phyloP scores from a whole-genome alignment of 169 alveolate genomes.

The Cystoisospora suis region DNA sequence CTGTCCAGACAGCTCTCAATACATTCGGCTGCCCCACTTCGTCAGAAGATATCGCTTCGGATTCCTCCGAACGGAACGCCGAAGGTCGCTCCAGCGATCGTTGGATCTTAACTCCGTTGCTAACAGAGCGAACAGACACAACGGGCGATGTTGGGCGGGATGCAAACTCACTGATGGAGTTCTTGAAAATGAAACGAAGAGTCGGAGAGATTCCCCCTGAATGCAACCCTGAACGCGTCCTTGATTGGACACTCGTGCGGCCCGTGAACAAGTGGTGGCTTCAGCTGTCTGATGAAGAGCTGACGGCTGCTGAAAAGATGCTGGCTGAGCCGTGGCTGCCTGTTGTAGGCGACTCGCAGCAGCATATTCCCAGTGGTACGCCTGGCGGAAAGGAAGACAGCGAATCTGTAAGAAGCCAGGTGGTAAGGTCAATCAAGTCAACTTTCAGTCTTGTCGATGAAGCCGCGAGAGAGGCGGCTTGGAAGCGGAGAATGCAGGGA shows the following conservation, averaged over 20 bases:
- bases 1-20: slow-evolving; percentile 6
- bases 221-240: background rate
- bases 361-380: background rate
- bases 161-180: background rate
- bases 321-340: background rate
- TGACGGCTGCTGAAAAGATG: background rate
- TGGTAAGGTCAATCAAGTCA: background rate
- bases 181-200: background rate
- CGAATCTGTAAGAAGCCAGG: background rate
- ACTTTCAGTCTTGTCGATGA: background rate
- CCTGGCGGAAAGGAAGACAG: background rate
- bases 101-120: background rate
- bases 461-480: background rate
- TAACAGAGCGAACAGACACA: slow-evolving; percentile 11
- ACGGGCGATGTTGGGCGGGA: background rate
- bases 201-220: background rate
- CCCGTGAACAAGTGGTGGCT: slow-evolving; percentile 20
- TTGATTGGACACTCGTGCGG: background rate
- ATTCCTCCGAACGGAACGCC: background rate
- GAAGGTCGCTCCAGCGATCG: background rate
- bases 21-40: background rate
- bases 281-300: background rate
- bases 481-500: background rate
- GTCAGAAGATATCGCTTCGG: background rate
- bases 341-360: background rate